Evolutionary conservation across 2,329 filamentous ascomycete species (phyloP), one percentile per base, ranked within the genome.

Genomic region (Herpomyces periplanetae): DNA sequence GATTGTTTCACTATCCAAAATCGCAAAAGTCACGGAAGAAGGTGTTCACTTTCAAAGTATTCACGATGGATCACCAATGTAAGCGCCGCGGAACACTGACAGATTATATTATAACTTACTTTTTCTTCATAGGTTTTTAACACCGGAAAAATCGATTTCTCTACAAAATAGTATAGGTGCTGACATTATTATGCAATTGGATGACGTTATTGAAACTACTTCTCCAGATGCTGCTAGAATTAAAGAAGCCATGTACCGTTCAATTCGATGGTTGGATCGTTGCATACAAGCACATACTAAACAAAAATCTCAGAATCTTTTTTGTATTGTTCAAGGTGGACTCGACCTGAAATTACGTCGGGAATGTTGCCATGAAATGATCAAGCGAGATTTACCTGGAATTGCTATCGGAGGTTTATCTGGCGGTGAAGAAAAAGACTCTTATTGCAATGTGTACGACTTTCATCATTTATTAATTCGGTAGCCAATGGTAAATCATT

Each of bases 171-270:
- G 63, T 21, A 96, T 96, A 31, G 80, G 80, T 26, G 85, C 69
- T 26, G 80, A 96, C 40, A 91, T 96, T 30, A 88, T 91, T 28
- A 96, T 96, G 84, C 84, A 96, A 40, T 57, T 96, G 3, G 80
- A 96, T 44, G 84, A 96, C 38, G 84, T 96, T 7, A 63, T 96
- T 19, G 75, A 71, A 12, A 91, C 80, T 0, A 96, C 80, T 0
- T 88, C 71, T 0, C 75, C 75, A 0, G 80, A 96, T 37, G 46
- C 54, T 21, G 59, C 46, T 9, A 61, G 84, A 20, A 91, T 96
- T 55, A 55, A 61, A 25, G 69, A 87, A 38, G 80, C 80, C 19
- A 91, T 88, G 73, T 52, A 80, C 32, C 61, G 80, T 21, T 87
- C 69, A 21, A 56, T 96, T 4, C 56, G 84, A 15, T 96, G 84